Evolutionary conservation across 306 rosid species (phyloP).

Genomic region (Inga oerstediana): DNA sequence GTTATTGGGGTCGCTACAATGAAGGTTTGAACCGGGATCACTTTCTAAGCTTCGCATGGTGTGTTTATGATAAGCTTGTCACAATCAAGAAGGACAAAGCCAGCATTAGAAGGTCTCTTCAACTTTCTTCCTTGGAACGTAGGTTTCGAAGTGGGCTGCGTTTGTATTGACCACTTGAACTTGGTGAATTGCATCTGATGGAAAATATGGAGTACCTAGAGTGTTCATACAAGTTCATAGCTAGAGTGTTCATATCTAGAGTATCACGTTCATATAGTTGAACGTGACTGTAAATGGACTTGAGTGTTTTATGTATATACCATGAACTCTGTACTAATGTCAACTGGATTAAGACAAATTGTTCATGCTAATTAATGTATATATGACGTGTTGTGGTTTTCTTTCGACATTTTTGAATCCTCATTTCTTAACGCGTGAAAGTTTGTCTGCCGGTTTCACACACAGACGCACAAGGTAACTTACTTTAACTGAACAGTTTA

Average conservation of each 20-base stretch:
- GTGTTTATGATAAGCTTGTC: slow-evolving; percentile 47
- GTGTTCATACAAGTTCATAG: no score
- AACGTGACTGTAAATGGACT: neutral
- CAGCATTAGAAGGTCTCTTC: slow-evolving; percentile 23
- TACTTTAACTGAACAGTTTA: no score
- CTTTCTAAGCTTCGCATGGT: slow-evolving; percentile 81
- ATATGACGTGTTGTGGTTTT: neutral
- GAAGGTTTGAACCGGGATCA: slow-evolving; percentile 66
- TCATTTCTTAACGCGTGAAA: neutral
- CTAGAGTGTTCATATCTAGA: neutral
- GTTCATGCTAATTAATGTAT: neutral
- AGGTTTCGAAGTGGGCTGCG: slow-evolving; percentile 10
- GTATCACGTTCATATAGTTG: no score
- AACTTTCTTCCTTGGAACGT: slow-evolving; percentile 7
- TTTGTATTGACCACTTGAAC: slow-evolving; percentile 17
- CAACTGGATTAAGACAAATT: neutral
- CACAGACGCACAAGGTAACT: neutral
- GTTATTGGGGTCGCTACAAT: slow-evolving; percentile 58
- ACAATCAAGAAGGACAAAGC: slow-evolving; percentile 50
- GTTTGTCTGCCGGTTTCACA: neutral
- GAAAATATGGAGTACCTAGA: neutral
- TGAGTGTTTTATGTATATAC: neutral
- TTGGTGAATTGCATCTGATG: neutral
- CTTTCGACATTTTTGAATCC: neutral
- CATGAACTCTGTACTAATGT: neutral